These are phyloP conservation scores for Cutaneotrichosporon mucoides DNA, from an alignment of 1,284 basidiomycete genomes.

Conservation along the genomic window DNA sequence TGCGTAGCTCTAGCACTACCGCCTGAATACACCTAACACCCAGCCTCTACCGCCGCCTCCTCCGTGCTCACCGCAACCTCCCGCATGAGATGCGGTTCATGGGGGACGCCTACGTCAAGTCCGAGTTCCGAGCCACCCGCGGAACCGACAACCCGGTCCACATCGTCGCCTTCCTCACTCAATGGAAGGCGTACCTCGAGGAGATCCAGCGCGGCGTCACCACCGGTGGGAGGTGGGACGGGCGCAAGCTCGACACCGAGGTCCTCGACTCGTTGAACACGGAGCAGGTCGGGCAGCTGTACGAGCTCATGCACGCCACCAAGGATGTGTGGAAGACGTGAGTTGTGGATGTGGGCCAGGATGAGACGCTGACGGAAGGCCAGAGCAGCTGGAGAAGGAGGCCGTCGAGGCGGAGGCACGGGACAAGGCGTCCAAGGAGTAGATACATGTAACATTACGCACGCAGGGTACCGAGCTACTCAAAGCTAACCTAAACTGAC, in stretches of 20 bases:
- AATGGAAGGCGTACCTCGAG: slow-evolving; percentile 90
- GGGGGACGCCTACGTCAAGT: slow-evolving; percentile 84
- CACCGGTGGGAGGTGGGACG: slow-evolving; percentile 53
- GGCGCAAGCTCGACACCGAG: slow-evolving; percentile 68
- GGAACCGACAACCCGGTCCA: slow-evolving; percentile 77
- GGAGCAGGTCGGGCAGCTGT: slow-evolving; percentile 81
- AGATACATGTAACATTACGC: slow-evolving; percentile 1
- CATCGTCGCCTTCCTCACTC: slow-evolving; percentile 84
- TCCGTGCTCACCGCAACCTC: slow-evolving; percentile 71
- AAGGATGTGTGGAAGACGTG: slow-evolving; percentile 73
- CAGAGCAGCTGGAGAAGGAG: slow-evolving; percentile 16
- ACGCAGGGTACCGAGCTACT: no score
- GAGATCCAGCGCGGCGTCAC: slow-evolving; percentile 50
- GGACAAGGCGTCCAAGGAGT: slow-evolving; percentile 4
- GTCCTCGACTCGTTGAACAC: slow-evolving; percentile 83
- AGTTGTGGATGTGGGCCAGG: slow-evolving; percentile 15
- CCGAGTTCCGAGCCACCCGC: slow-evolving; percentile 78
- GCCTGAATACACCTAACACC: no score
- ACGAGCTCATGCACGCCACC: slow-evolving; percentile 85
- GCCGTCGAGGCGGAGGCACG: slow-evolving; percentile 14
- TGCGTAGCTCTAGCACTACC: no score
- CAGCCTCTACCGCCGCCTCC: slow-evolving; percentile 73
- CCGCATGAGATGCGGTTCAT: slow-evolving; percentile 76
- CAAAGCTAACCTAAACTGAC: neutral
- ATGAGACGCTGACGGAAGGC: slow-evolving; percentile 8